Percentiles rank a stretch among this genome's conserved stretches.
Evolutionary conservation across 768 basidiomycete species (phyloP).

Genomic region (Boletus bicolor): DNA sequence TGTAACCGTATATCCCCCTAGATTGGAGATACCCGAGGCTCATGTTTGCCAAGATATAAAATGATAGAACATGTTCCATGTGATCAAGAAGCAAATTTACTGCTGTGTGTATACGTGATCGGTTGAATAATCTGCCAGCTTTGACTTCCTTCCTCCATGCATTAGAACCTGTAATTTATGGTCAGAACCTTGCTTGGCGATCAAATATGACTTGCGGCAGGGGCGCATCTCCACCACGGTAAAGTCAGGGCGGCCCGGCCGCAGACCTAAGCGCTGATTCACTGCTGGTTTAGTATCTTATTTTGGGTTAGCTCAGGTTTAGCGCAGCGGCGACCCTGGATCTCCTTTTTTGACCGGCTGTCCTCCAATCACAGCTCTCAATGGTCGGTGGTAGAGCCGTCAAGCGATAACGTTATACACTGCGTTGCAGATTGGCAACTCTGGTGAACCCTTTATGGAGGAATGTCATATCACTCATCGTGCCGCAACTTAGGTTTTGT

Average conservation of each 20-base stretch:
- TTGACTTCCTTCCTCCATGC: neutral
- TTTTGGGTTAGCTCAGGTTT: no score
- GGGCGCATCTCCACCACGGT: neutral
- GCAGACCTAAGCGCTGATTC: no score
- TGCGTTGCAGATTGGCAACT: neutral
- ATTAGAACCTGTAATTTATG: neutral
- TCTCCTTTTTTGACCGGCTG: no score
- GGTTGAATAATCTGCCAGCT: neutral
- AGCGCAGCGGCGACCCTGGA: no score
- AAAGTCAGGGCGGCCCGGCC: no score
- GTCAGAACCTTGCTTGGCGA: neutral
- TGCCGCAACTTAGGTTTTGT: neutral
- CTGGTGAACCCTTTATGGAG: slow-evolving; percentile 1
- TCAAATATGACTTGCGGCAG: neutral
- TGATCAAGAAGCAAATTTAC: neutral
- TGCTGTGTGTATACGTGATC: slow-evolving; percentile 14
- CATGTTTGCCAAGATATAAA: slow-evolving; percentile 1
- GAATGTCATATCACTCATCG: neutral
- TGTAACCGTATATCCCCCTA: slow-evolving; percentile 21
- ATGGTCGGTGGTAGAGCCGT: no score
- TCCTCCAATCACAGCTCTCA: no score
- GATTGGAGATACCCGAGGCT: slow-evolving; percentile 22
- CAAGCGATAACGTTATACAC: no score
- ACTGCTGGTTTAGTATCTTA: no score
- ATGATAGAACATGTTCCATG: neutral